Evolutionary conservation across 352 stramenopile genomes (phyloP).

Genomic region (Pythium plurisporium): DNA sequence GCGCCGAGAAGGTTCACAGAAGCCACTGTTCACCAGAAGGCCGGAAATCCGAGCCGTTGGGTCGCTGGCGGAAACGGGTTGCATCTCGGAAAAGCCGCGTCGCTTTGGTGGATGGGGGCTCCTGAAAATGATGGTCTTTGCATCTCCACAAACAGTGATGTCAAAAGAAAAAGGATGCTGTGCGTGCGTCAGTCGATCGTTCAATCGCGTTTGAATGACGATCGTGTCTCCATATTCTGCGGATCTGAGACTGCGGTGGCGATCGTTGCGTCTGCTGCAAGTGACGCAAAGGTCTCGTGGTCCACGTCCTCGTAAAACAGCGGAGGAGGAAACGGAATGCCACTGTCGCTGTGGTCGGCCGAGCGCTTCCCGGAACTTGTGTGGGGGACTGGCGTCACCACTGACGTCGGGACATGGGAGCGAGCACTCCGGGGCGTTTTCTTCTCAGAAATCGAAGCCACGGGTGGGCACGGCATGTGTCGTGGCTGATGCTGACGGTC

Average conservation of each 20-base stretch:
- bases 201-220: not conserved
- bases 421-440: constrained; percentile 2
- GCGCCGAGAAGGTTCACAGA: constrained; percentile 1
- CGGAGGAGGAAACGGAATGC: not conserved
- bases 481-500: not conserved
- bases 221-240: not conserved
- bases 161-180: constrained; percentile 1
- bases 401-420: not conserved
- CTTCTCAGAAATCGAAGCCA: not conserved
- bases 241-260: not conserved
- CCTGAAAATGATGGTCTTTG: not conserved
- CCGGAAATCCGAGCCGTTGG: not conserved
- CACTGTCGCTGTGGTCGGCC: not conserved
- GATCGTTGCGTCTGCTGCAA: not conserved
- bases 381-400: not conserved
- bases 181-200: not conserved
- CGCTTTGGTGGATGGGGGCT: not conserved
- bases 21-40: not conserved
- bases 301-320: constrained; percentile 17
- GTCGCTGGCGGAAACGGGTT: not conserved
- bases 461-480: constrained; percentile 3
- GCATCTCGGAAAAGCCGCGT: not conserved
- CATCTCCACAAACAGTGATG: not conserved
- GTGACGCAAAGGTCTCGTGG: not conserved
- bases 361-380: not conserved